Evolutionary conservation across 331 rosid genomes (phyloP), one percentile per base, ranked within the genome.

Genomic region (Malus hybrid): DNA sequence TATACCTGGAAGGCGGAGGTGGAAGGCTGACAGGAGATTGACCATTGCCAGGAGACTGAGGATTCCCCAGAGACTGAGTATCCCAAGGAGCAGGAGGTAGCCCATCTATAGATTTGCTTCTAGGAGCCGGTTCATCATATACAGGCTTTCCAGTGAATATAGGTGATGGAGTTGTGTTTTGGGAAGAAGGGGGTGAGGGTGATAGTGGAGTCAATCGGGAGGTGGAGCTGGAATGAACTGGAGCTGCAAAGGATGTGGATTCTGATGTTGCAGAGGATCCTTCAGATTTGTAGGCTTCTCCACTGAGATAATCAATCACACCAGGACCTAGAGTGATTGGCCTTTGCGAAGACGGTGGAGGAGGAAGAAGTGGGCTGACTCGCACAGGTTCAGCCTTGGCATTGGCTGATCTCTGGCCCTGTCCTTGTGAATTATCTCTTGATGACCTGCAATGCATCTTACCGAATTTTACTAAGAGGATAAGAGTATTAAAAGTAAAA

Each of bases 41-140:
- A 6, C 88, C 20, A 10, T 33, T 52, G n/a, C 69, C 30, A 10
- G 69, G 60, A 39, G 77, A 62, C 28, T 22, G 20, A 26, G 77
- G 53, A 62, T 53, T 36, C n/a, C 26, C 84, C 19, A 87, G 7
- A 72, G 91, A 66, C 77, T 80, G 93, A 3, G 90, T 19, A n/a
- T 87, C 96, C 98, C 94, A 87, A 26, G 91, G 96, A 56, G 97
- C 91, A 32, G 94, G 83, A 75, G 96, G 97, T 77, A 87, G 82
- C 34, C 29, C 80, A 48, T 89, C 93, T 2, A 88, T 73, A 29
- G 92, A 86, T 76, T 80, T 88, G 79, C 84, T 84, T 16, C 26
- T 13, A 87, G 96, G 62, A 79, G 97, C 91, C 18, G 93, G 92
- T 72, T 86, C 96, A 55, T 88, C 97, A 69, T 83, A 90, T 64